Percentiles rank a stretch among this genome's conserved stretches.
Conservation (phyloP, 139 green algal genomes). For the Zygnema circumcarinatum region DNA sequence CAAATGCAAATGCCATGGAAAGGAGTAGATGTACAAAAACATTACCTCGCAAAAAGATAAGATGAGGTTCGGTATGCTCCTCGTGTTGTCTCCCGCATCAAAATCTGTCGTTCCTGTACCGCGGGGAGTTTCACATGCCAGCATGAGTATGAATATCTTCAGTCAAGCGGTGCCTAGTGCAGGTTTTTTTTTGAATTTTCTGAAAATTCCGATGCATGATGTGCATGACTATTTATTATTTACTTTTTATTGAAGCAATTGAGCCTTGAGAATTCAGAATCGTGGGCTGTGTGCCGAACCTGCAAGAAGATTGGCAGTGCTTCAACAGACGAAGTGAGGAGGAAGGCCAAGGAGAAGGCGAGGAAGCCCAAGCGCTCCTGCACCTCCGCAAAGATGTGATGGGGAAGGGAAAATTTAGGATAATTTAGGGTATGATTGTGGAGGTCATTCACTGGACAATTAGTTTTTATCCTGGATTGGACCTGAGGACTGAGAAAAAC, state of each 20-base stretch:
- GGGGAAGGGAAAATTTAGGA: not conserved
- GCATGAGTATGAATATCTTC: not conserved
- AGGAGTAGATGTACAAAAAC: not conserved
- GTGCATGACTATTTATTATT: not conserved
- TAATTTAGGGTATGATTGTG: not conserved
- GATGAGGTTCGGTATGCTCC: slow-evolving; percentile 61
- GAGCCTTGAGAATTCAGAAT: not conserved
- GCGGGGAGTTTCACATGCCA: not conserved
- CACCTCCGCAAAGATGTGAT: slow-evolving; percentile 1
- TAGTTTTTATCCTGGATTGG: not conserved
- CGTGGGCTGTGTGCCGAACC: not conserved
- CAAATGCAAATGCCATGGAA: not conserved
- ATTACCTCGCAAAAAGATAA: slow-evolving; percentile 53
- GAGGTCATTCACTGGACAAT: not conserved
- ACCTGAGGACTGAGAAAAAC: not conserved
- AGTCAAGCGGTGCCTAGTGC: not conserved
- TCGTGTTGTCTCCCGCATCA: slow-evolving; percentile 58
- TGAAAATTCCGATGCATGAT: too few species aligned
- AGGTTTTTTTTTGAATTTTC: too few species aligned
- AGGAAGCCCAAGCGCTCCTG: slow-evolving; percentile 55
- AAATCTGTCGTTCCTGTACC: slow-evolving; percentile 54
- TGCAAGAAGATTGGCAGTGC: slow-evolving; percentile 59
- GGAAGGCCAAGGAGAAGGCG: slow-evolving; percentile 57
- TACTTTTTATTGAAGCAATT: not conserved
- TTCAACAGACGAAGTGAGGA: slow-evolving; percentile 61